Evolutionary conservation across 2,329 filamentous ascomycete species (phyloP).

Genomic region (Fusarium sp.): DNA sequence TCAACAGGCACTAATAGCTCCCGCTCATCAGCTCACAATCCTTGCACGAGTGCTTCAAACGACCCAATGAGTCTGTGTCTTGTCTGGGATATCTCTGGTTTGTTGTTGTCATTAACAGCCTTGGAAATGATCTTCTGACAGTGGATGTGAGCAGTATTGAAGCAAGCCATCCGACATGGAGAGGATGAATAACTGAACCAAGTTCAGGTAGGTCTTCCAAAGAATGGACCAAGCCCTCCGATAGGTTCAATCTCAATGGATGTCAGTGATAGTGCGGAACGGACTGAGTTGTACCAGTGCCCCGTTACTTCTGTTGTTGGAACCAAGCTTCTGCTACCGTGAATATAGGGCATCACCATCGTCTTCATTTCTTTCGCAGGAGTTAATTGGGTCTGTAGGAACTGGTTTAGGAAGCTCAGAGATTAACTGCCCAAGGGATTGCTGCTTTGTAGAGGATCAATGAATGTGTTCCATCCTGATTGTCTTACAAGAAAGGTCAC

Average conservation of each 20-base stretch:
- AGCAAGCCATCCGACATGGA: fast-evolving
- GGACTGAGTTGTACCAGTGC: not conserved
- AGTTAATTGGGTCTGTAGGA: too few species aligned
- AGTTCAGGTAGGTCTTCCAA: not conserved
- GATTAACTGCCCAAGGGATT: too few species aligned
- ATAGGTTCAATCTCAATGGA: not conserved
- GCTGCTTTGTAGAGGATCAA: too few species aligned
- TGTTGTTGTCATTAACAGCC: fast-evolving
- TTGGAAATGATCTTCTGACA: not conserved
- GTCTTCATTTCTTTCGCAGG: too few species aligned
- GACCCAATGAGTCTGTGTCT: too few species aligned
- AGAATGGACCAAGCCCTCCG: not conserved
- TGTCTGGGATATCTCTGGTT: too few species aligned
- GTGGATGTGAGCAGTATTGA: not conserved
- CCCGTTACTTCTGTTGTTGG: fast-evolving
- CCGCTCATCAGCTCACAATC: too few species aligned
- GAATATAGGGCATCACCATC: not conserved
- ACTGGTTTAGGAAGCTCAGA: too few species aligned
- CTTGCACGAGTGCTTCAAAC: too few species aligned
- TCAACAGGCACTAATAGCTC: too few species aligned
- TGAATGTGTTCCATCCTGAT: too few species aligned
- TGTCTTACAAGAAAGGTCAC: too few species aligned
- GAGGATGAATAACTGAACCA: not conserved
- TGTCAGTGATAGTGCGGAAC: not conserved
- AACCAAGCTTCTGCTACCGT: not conserved